These are phyloP conservation scores for Penicillium cataractarum DNA, from an alignment of 495 filamentous ascomycete genomes.

Conservation along the genomic window DNA sequence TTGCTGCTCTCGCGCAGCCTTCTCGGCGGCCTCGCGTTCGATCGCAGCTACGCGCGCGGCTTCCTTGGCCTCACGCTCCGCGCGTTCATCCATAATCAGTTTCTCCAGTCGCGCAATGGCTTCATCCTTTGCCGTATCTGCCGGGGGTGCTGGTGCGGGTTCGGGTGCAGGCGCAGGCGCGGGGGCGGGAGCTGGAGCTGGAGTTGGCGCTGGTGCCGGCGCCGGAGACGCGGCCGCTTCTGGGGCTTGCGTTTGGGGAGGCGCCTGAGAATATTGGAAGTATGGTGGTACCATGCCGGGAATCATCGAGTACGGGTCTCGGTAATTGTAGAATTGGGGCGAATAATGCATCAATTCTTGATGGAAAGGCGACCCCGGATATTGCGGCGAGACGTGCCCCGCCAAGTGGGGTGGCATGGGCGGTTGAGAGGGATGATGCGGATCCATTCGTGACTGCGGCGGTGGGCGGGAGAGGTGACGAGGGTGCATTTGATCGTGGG, in stretches of 20 bases:
- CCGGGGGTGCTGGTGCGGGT: constrained; percentile 21
- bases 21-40: constrained; percentile 55
- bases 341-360: constrained; percentile 58
- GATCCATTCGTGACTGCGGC: constrained; percentile 34
- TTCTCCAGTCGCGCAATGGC: constrained; percentile 57
- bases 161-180: constrained; percentile 14
- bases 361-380: constrained; percentile 37
- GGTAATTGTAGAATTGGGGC: constrained; percentile 50
- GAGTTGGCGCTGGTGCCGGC: constrained; percentile 9
- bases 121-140: constrained; percentile 50
- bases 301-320: constrained; percentile 45
- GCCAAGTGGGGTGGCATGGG: constrained; percentile 34
- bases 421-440: constrained; percentile 35
- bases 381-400: constrained; percentile 38
- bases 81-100: constrained; percentile 54
- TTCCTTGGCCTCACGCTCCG: constrained; percentile 49
- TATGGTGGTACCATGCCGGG: constrained; percentile 46
- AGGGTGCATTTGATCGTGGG: constrained; percentile 37
- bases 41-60: constrained; percentile 41
- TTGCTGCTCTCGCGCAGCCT: constrained; percentile 53
- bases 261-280: constrained; percentile 42
- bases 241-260: constrained; percentile 38
- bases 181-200: constrained; percentile 11
- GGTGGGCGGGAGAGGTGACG: constrained; percentile 28
- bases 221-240: constrained; percentile 25